These are phyloP conservation scores for Hortiboletus campestris DNA, from an alignment of 768 basidiomycete species.

Conservation along the genomic window DNA sequence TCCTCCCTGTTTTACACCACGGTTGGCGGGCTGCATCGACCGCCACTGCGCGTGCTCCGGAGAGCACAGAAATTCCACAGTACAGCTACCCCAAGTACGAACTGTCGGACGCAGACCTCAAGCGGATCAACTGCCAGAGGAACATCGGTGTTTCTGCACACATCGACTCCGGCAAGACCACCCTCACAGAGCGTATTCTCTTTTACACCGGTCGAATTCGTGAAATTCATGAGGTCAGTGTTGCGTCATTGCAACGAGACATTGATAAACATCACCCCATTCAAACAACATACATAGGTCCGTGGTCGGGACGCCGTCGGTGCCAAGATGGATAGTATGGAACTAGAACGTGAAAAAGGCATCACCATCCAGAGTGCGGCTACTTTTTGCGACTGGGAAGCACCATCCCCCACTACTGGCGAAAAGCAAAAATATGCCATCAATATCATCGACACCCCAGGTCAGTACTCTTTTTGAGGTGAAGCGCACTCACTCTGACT, in stretches of 20 bases:
- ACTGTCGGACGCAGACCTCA: constrained; percentile 63
- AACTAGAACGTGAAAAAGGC: constrained; percentile 96
- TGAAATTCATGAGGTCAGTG: constrained; percentile 91
- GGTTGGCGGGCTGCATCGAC: constrained; percentile 43
- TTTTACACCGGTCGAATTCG: constrained; percentile 95
- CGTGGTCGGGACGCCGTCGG: constrained; percentile 94
- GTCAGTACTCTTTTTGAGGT: constrained; percentile 33
- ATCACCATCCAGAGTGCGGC: constrained; percentile 99
- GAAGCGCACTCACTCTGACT: background rate
- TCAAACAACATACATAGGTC: constrained; percentile 47
- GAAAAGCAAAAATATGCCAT: constrained; percentile 83
- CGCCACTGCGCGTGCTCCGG: constrained; percentile 30
- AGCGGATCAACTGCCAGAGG: constrained; percentile 70
- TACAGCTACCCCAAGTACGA: constrained; percentile 37
- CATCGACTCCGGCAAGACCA: constrained; percentile 98
- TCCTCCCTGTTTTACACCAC: background rate
- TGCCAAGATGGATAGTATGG: constrained; percentile 99
- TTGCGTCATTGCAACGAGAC: background rate
- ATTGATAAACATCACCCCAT: background rate
- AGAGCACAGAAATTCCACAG: constrained; percentile 14
- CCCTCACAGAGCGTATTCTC: constrained; percentile 91
- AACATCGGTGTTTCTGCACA: constrained; percentile 97
- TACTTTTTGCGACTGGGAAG: constrained; percentile 96
- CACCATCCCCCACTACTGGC: constrained; percentile 56
- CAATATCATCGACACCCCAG: constrained; percentile 99